These are phyloP conservation scores for Rhododendron ovatum DNA, from an alignment of 148 eudicot species.

Conservation along the genomic window DNA sequence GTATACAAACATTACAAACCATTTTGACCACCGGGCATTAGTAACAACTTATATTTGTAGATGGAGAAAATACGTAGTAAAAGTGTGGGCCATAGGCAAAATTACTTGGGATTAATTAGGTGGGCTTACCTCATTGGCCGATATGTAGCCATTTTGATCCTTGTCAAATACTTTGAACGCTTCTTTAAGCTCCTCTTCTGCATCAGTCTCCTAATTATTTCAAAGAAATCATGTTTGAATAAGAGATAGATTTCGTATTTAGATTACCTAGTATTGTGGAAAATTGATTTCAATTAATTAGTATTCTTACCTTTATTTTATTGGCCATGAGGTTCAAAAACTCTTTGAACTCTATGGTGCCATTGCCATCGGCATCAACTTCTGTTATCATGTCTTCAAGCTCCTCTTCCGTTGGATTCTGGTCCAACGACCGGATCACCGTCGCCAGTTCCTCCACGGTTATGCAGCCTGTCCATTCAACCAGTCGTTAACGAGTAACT, in stretches of 20 bases:
- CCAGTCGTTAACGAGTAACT: background rate
- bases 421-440: slow-evolving; percentile 53
- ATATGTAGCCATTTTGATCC: slow-evolving; percentile 70
- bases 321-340: slow-evolving; percentile 45
- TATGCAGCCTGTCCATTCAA: slow-evolving; percentile 29
- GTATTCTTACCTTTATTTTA: slow-evolving; percentile 30
- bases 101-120: background rate
- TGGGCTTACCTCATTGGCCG: slow-evolving; percentile 49
- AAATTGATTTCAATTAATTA: background rate
- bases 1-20: too few relatives aligned
- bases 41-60: background rate
- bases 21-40: too few relatives aligned
- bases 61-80: background rate
- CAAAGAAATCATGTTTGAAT: background rate
- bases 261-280: background rate
- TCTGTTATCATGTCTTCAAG: slow-evolving; percentile 44
- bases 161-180: slow-evolving; percentile 79
- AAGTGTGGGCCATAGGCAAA: background rate
- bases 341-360: slow-evolving; percentile 48
- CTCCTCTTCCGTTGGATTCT: slow-evolving; percentile 52
- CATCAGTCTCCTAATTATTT: slow-evolving; percentile 47
- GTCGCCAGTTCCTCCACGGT: slow-evolving; percentile 49
- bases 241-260: background rate
- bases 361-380: slow-evolving; percentile 44
- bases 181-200: slow-evolving; percentile 69